Percentiles rank a stretch among this genome's conserved stretches.
Evolutionary conservation across 495 filamentous ascomycete genomes (phyloP).

Genomic region (Aspergillus panamensis): DNA sequence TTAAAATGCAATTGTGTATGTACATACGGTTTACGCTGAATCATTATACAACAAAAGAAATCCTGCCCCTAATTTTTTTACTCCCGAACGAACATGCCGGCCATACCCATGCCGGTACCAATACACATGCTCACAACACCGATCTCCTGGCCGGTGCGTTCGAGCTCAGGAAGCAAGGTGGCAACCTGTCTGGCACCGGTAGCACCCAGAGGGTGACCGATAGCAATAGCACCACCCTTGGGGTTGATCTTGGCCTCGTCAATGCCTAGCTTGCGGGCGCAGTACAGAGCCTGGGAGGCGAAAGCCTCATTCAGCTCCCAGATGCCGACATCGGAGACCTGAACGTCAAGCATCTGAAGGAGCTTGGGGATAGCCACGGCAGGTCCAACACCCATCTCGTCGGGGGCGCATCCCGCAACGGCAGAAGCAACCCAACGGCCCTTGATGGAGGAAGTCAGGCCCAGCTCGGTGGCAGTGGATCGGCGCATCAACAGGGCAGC

Average conservation of each 20-base stretch:
- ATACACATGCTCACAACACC: conserved; percentile 86
- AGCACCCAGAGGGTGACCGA: conserved; percentile 90
- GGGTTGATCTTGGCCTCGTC: conserved; percentile 73
- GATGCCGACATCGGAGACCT: conserved; percentile 66
- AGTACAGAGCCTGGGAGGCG: conserved; percentile 83
- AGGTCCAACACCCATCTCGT: conserved; percentile 93
- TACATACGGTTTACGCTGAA: conserved; percentile 20
- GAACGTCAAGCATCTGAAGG: conserved; percentile 60
- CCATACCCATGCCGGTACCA: conserved; percentile 92
- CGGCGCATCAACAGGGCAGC: conserved; percentile 79
- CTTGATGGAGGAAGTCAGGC: conserved; percentile 63
- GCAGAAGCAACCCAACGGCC: conserved; percentile 73
- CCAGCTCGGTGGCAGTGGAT: conserved; percentile 73
- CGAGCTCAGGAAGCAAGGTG: conserved; percentile 67
- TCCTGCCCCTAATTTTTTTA: conserved; percentile 12
- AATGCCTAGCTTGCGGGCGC: conserved; percentile 68
- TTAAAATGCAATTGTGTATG: conserved; percentile 9
- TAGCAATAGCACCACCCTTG: conserved; percentile 87
- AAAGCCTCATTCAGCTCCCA: conserved; percentile 99
- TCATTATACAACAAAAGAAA: conserved; percentile 12
- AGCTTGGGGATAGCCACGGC: conserved; percentile 82
- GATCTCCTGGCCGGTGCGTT: conserved; percentile 59
- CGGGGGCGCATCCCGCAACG: conserved; percentile 72
- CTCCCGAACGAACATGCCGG: conserved; percentile 69
- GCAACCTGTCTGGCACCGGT: conserved; percentile 81